Evolutionary conservation across 192 early-diverging fungal genomes (phyloP), one percentile per base, ranked within the genome.

Genomic region (Radiomyces spectabilis): DNA sequence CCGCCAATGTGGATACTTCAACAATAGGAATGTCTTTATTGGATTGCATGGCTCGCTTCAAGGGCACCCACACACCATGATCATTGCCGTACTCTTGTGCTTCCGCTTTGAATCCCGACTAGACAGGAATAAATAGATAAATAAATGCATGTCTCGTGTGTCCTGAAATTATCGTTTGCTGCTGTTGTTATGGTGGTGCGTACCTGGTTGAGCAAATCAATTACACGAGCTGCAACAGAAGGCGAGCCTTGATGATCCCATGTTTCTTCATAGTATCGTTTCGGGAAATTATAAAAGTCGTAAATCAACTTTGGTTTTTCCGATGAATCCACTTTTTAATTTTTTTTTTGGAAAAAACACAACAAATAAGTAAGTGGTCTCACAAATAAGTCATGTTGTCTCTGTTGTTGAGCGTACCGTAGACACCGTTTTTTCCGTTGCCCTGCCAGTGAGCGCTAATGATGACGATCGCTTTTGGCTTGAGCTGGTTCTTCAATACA

Each of bases 371-470:
- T n/a, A n/a, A n/a, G n/a, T n/a, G n/a, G n/a, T n/a, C n/a, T n/a
- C n/a, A n/a, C n/a, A n/a, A n/a, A n/a, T n/a, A n/a, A n/a, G n/a
- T n/a, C n/a, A n/a, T n/a, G n/a, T 57, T 34, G 19, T 24, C 38
- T 22, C 29, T 53, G 3, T 47, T 40, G 24, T 56, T 51, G 35
- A 50, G 41, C 59, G 61, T 76, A 54, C 75, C 66, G 47, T 59
- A 76, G 9, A 75, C 63, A 5, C 50, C 66, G 19, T 49, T 41
- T 47, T 32, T 59, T 45, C 35, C 63, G 49, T 29, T 45, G 13
- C 74, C 77, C 42, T 87, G 77, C 82, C 83, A 87, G 54, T 87
- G 85, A 5, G 73, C 85, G n/a, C 76, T 80, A 27, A 87, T 46
- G 15, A 87, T 65, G 3, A 83, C 70, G 49, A 87, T 76, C 2